A percentile compares a stretch with the other conserved stretches of the same genome.
These are phyloP conservation scores for Claviceps digitariae DNA, from an alignment of 2,329 filamentous ascomycete genomes.

Conservation along the genomic window DNA sequence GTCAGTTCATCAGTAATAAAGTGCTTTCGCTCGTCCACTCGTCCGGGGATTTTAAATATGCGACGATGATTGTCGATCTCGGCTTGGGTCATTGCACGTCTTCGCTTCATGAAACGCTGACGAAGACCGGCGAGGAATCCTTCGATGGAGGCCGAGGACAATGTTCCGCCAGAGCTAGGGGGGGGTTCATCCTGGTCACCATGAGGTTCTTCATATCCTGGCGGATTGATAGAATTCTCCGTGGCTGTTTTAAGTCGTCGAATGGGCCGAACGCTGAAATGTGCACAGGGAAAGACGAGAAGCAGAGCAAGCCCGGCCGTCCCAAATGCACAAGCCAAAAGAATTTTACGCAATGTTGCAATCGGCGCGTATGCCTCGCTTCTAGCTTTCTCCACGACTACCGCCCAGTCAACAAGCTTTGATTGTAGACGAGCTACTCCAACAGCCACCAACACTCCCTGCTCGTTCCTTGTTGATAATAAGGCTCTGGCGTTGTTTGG, in stretches of 20 bases:
- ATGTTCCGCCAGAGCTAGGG: conserved; percentile 27
- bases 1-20: conserved; percentile 73
- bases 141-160: conserved; percentile 31
- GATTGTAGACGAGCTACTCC: conserved; percentile 62
- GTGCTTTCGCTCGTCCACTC: conserved; percentile 64
- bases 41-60: conserved; percentile 71
- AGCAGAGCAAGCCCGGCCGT: conserved; percentile 61
- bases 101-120: conserved; percentile 22
- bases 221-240: conserved; percentile 55
- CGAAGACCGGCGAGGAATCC: conserved; percentile 25
- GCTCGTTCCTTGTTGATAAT: conserved; percentile 60
- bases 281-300: conserved; percentile 64
- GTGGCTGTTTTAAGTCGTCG: conserved; percentile 63
- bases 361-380: conserved; percentile 67
- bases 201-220: conserved; percentile 37
- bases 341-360: conserved; percentile 58
- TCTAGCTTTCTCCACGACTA: conserved; percentile 65
- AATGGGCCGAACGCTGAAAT: conserved; percentile 71
- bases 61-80: conserved; percentile 27
- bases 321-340: conserved; percentile 75
- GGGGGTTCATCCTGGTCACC: conserved; percentile 32
- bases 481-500: conserved; percentile 54
- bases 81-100: conserved; percentile 12
- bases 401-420: conserved; percentile 63
- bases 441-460: conserved; percentile 56